These are phyloP conservation scores for Hypholoma fasciculare DNA, from an alignment of 768 basidiomycete species.

Conservation along the genomic window DNA sequence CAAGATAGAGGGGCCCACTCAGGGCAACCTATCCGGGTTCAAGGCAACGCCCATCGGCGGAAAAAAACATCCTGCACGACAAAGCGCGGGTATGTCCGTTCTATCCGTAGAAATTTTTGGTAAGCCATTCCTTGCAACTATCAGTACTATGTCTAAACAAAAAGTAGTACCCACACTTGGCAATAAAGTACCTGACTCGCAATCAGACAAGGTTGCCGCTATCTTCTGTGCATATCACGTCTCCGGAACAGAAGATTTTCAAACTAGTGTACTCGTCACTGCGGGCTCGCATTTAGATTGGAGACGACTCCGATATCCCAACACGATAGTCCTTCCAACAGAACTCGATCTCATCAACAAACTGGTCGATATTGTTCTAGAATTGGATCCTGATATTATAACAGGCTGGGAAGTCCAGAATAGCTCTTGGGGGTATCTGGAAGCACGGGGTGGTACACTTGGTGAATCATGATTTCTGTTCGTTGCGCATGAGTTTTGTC, in stretches of 20 bases:
- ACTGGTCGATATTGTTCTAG: constrained; percentile 69
- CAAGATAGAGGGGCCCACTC: constrained; percentile 75
- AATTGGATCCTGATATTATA: constrained; percentile 89
- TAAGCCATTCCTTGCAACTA: constrained; percentile 29
- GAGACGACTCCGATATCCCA: constrained; percentile 41
- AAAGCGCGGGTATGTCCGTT: constrained; percentile 73
- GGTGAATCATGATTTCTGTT: constrained; percentile 37
- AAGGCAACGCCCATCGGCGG: constrained; percentile 48
- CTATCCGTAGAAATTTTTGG: constrained; percentile 87
- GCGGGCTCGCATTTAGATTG: constrained; percentile 36
- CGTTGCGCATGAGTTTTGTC: background rate
- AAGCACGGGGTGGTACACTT: constrained; percentile 59
- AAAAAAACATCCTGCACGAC: constrained; percentile 36
- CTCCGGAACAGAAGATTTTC: constrained; percentile 36
- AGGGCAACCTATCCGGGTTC: constrained; percentile 67
- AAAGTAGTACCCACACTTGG: constrained; percentile 59
- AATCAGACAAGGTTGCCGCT: constrained; percentile 63
- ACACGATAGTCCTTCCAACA: constrained; percentile 52
- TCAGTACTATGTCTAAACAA: background rate
- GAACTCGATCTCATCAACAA: constrained; percentile 85
- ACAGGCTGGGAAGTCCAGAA: constrained; percentile 91
- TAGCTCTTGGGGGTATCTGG: constrained; percentile 89
- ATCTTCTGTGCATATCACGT: constrained; percentile 75
- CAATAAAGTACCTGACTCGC: constrained; percentile 63
- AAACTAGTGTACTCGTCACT: constrained; percentile 57